A percentile compares a stretch with the other conserved stretches of the same genome.
Evolutionary conservation across 495 filamentous ascomycete genomes (phyloP).

Genomic region (Penicillium paradoxum): DNA sequence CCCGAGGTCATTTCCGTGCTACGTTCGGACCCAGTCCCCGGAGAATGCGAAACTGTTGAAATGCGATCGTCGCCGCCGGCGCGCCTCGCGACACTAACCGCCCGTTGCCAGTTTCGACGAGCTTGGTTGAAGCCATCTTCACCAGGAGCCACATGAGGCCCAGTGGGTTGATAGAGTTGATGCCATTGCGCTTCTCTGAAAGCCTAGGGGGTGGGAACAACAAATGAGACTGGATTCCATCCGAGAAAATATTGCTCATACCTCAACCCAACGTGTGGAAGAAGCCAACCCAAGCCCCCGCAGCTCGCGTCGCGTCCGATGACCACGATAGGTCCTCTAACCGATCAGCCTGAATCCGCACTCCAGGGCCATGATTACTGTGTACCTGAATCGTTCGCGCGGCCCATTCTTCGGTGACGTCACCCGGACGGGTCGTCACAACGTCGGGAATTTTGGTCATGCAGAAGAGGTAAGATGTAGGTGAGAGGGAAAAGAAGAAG

Average conservation of each 20-base stretch:
- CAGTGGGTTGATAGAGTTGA: conserved; percentile 28
- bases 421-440: conserved; percentile 7
- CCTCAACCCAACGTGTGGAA: conserved; percentile 62
- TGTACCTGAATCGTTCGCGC: conserved; percentile 49
- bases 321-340: conserved; percentile 66
- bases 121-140: conserved; percentile 36
- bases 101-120: conserved; percentile 69
- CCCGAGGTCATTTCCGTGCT: conserved; percentile 27
- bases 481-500: no score
- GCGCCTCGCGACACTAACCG: conserved; percentile 61
- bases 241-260: conserved; percentile 11
- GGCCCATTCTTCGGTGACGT: conserved; percentile 37
- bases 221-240: neutral
- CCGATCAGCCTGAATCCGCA: neutral
- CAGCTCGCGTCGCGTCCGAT: conserved; percentile 62
- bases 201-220: conserved; percentile 34
- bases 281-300: conserved; percentile 60
- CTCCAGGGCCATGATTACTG: neutral
- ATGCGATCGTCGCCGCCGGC: conserved; percentile 54
- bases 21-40: conserved; percentile 16
- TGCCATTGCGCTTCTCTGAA: conserved; percentile 53
- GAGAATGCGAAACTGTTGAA: conserved; percentile 22
- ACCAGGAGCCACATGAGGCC: conserved; percentile 21
- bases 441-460: neutral
- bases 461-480: no score